These are phyloP conservation scores for Nakazawaea populi DNA, from an alignment of 805 yeast genomes.

Conservation along the genomic window DNA sequence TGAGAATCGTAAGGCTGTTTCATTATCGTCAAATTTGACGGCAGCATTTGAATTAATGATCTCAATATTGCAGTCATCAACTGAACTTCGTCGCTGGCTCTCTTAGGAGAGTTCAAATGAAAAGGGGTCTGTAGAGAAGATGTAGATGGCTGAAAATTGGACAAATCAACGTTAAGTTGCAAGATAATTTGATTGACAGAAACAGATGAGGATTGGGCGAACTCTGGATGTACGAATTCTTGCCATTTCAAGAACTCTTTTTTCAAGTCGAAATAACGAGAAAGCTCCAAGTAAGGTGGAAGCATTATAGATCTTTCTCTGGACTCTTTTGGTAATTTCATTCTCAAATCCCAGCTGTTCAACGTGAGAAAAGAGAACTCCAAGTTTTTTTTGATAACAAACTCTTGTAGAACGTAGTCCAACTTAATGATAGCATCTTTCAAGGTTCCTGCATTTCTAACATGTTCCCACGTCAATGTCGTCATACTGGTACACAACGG, in stretches of 20 bases:
- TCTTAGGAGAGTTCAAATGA: conserved; percentile 27
- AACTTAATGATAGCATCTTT: conserved; percentile 56
- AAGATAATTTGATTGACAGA: conserved; percentile 16
- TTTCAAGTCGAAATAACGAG: conserved; percentile 69
- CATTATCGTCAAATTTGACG: conserved; percentile 48
- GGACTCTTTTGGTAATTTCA: conserved; percentile 76
- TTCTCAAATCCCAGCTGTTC: conserved; percentile 65
- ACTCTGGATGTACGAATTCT: conserved; percentile 49
- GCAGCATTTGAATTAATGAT: conserved; percentile 41
- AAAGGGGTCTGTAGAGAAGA: conserved; percentile 7
- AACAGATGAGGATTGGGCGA: conserved; percentile 22
- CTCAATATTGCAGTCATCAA: conserved; percentile 38
- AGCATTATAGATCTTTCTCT: conserved; percentile 66
- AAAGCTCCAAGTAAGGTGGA: conserved; percentile 71
- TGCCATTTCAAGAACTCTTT: conserved; percentile 74
- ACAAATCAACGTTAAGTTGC: conserved; percentile 16
- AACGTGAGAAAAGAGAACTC: conserved; percentile 64
- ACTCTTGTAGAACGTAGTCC: conserved; percentile 42
- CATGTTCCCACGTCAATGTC: conserved; percentile 55
- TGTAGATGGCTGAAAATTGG: conserved; percentile 12
- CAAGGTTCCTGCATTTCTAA: conserved; percentile 50
- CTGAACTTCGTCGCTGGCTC: conserved; percentile 40
- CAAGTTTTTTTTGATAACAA: conserved; percentile 31
- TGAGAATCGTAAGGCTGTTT: conserved; percentile 72
- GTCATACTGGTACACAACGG: conserved; percentile 47